Base-by-base conservation (phyloP, 2,329 filamentous ascomycete species). In the Trichoderma sp. region DNA sequence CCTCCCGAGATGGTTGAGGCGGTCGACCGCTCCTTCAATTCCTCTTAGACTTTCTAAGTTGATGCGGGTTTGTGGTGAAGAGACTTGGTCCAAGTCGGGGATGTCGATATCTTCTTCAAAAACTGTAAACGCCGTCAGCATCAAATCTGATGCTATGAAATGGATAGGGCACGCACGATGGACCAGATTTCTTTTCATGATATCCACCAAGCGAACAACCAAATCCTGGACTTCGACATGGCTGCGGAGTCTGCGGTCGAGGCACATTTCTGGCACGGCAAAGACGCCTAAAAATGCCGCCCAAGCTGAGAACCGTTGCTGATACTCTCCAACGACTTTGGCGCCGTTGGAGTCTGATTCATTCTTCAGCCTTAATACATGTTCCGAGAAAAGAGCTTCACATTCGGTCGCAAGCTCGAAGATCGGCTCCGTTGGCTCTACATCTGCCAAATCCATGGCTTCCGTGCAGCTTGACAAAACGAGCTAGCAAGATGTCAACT, bases 271-370 rank as follows among this genome's bases (percentile, higher is more conserved):
- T 7, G 68, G 54, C 26, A 34, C 55, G 4, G 61, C 61, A 13
- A 69, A 69, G 1, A 69, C 68, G 10, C 68, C 68, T 34, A 69
- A 37, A 18, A 69, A 69, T 26, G 68, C 61, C 18, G 68, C 68
- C 68, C 68, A 69, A 51, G 68, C 52, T 28, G 61, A 26, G 26
- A 69, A 69, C 1, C 55, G 49, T 28, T 67, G 68, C 37, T 69
- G 68, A 46, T 67, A 69, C n/a, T 69, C 68, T 26, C 54, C 39
- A 26, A 69, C 43, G 37, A 67, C 39, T 18, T 67, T 69, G 18
- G 39, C 24, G 16, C 54, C 68, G 46, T 69, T 59, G 3, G 39
- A 18, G 1, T 69, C 39, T 14, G 26, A n/a, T 46, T 18, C 43
- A 10, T 34, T 21, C 21, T 55, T 59, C 2, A 66, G 28, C 3